Conservation (phyloP, 768 basidiomycete species). For the Tubosaeta sp. region DNA sequence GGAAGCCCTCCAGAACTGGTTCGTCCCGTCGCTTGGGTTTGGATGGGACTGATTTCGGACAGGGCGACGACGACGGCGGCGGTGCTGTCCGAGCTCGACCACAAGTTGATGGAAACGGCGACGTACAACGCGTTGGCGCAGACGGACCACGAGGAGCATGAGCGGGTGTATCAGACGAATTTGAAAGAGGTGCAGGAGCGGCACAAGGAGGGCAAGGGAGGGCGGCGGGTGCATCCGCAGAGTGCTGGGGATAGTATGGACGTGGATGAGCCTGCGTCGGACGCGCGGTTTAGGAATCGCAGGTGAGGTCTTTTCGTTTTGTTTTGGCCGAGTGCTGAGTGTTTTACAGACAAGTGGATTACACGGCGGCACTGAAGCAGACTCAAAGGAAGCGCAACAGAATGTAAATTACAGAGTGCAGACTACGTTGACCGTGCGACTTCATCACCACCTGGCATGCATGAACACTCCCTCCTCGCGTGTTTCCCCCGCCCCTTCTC, state of each 20-base stretch:
- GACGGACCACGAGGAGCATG: constrained; percentile 48
- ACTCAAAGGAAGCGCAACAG: constrained; percentile 57
- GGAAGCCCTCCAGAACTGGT: constrained; percentile 65
- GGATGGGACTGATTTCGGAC: constrained; percentile 1
- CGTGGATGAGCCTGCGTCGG: constrained; percentile 55
- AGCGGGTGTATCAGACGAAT: constrained; percentile 45
- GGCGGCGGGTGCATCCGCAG: constrained; percentile 22
- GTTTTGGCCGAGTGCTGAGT: not conserved
- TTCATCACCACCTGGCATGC: no score
- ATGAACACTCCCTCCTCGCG: no score
- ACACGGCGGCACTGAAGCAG: constrained; percentile 37
- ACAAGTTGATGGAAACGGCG: constrained; percentile 58
- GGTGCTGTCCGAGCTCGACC: constrained; percentile 70
- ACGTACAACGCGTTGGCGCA: constrained; percentile 40
- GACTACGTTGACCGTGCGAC: no score
- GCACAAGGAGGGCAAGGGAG: constrained; percentile 53
- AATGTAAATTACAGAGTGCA: constrained; percentile 27
- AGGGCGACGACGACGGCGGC: constrained; percentile 71
- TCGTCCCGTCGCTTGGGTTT: constrained; percentile 16
- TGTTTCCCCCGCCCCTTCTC: no score
- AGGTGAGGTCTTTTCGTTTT: constrained; percentile 40
- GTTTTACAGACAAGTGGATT: constrained; percentile 30
- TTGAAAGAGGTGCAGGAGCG: constrained; percentile 63
- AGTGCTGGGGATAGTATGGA: constrained; percentile 50
- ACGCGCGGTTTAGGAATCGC: constrained; percentile 49